Evolutionary conservation across 371 early-diverging fungal species (phyloP).

Genomic region (Mortierella sp.): DNA sequence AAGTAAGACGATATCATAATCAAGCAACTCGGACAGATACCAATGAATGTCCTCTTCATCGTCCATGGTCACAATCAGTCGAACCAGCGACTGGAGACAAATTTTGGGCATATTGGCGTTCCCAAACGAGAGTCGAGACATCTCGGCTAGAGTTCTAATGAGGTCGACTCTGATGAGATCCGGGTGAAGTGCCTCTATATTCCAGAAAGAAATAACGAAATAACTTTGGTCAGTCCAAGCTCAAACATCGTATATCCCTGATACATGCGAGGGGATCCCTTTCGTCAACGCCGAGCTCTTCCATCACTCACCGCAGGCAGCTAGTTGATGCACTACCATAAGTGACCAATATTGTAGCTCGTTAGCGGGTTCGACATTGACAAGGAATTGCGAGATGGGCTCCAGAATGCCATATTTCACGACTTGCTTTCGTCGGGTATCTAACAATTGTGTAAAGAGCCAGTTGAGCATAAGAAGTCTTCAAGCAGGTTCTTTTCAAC

Average conservation of each 20-base stretch:
- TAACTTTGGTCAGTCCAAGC: no score
- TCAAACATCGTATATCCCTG: no score
- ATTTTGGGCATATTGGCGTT: conserved; percentile 87
- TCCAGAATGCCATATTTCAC: conserved; percentile 73
- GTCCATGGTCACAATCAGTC: conserved; percentile 75
- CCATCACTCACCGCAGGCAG: conserved; percentile 64
- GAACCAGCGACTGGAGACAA: conserved; percentile 83
- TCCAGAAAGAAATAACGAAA: neutral
- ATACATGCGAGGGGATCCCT: no score
- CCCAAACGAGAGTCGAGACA: conserved; percentile 82
- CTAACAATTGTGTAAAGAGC: neutral
- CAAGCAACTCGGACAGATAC: conserved; percentile 66
- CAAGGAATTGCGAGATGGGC: conserved; percentile 68
- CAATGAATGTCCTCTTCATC: conserved; percentile 25
- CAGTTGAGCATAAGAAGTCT: no score
- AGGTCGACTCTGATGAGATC: conserved; percentile 66
- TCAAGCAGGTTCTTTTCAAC: conserved; percentile 29
- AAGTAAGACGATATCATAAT: conserved; percentile 74
- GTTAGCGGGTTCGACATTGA: conserved; percentile 68
- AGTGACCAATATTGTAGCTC: conserved; percentile 87
- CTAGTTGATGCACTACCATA: conserved; percentile 80
- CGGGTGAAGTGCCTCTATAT: conserved; percentile 66
- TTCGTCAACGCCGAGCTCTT: neutral
- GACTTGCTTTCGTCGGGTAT: conserved; percentile 53
- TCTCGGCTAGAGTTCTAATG: conserved; percentile 70